Percentiles rank a stretch among this genome's conserved stretches.
Evolutionary conservation across 2,329 filamentous ascomycete species (phyloP).

Genomic region (Zymoseptoria crescenta): DNA sequence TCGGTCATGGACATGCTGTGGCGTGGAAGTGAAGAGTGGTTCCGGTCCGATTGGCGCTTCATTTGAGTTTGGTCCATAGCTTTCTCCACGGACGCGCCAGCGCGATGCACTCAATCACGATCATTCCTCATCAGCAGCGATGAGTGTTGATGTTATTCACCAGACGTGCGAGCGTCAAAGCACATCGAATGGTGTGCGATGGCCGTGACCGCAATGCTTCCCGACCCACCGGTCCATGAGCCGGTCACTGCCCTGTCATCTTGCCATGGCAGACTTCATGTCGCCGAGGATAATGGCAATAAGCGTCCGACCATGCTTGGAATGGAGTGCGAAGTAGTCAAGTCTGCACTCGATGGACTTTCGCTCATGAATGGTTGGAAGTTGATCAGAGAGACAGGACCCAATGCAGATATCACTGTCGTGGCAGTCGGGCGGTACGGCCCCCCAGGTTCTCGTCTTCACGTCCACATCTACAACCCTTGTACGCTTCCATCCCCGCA

Average conservation of each 20-base stretch:
- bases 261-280: too few relatives aligned
- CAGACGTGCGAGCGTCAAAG: too few relatives aligned
- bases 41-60: neutral
- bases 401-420: neutral
- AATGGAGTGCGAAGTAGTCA: too few relatives aligned
- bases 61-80: neutral
- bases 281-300: too few relatives aligned
- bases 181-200: too few relatives aligned
- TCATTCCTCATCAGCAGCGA: neutral
- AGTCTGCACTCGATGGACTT: neutral
- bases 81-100: neutral
- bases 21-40: neutral
- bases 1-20: neutral
- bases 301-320: too few relatives aligned
- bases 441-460: neutral
- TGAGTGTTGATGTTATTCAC: neutral
- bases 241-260: too few relatives aligned
- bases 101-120: neutral
- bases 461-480: neutral
- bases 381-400: neutral
- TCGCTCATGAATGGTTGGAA: neutral
- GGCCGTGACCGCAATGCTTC: too few relatives aligned
- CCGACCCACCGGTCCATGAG: too few relatives aligned
- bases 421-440: neutral
- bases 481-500: neutral